These are phyloP conservation scores for Pseudozyma pruni DNA, from an alignment of 1,284 basidiomycete genomes.

Conservation along the genomic window DNA sequence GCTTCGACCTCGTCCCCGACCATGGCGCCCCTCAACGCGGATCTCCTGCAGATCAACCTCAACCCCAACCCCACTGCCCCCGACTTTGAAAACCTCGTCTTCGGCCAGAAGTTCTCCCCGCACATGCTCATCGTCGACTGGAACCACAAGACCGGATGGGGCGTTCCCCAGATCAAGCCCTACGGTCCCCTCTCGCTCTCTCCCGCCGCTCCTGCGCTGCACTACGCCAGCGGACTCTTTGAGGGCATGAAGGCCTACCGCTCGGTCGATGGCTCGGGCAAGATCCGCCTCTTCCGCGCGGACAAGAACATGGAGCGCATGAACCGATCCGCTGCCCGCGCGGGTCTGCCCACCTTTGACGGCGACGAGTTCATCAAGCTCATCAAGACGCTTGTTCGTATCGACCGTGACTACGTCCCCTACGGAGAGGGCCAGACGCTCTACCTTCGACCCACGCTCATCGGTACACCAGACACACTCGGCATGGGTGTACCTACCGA, in stretches of 20 bases:
- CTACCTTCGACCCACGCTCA: slow-evolving; percentile 54
- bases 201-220: slow-evolving; percentile 46
- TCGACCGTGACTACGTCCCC: slow-evolving; percentile 47
- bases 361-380: slow-evolving; percentile 52
- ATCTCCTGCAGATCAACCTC: slow-evolving; percentile 43
- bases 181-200: slow-evolving; percentile 68
- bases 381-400: slow-evolving; percentile 47
- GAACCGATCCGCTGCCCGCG: slow-evolving; percentile 51
- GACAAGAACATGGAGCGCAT: slow-evolving; percentile 59
- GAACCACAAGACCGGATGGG: slow-evolving; percentile 80
- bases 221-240: slow-evolving; percentile 51
- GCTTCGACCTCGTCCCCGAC: slow-evolving; percentile 29
- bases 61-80: slow-evolving; percentile 37
- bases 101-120: slow-evolving; percentile 76
- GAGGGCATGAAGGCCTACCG: slow-evolving; percentile 59
- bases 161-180: slow-evolving; percentile 81
- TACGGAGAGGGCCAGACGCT: slow-evolving; percentile 43
- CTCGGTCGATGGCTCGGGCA: slow-evolving; percentile 39
- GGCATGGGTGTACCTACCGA: slow-evolving; percentile 51
- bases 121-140: slow-evolving; percentile 92
- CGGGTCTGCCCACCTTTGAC: slow-evolving; percentile 51
- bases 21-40: slow-evolving; percentile 44
- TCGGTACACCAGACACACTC: slow-evolving; percentile 49
- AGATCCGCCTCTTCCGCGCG: slow-evolving; percentile 52
- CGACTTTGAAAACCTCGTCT: slow-evolving; percentile 69